These are phyloP conservation scores for Canariomyces notabilis DNA, from an alignment of 2,329 filamentous ascomycete species.

Conservation along the genomic window DNA sequence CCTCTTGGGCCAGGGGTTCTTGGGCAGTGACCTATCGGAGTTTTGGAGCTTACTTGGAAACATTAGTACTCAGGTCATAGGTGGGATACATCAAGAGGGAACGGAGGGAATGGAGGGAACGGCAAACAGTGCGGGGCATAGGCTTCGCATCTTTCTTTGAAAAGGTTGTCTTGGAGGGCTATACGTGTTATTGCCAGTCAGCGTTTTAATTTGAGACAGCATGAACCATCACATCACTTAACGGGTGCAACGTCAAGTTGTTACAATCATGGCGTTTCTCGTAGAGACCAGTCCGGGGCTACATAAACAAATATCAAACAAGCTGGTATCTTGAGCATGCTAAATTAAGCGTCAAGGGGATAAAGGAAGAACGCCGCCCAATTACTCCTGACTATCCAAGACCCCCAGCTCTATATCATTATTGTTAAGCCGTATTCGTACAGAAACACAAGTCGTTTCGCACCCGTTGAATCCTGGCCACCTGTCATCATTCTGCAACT, in stretches of 20 bases:
- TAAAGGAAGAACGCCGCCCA: neutral
- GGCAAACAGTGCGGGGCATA: neutral
- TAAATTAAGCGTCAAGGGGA: neutral
- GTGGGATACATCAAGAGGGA: too few species aligned
- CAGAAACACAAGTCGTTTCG: too few species aligned
- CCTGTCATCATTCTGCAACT: too few species aligned
- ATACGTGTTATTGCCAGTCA: neutral
- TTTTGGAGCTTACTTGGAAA: neutral
- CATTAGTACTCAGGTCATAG: neutral
- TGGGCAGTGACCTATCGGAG: neutral
- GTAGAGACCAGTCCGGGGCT: neutral
- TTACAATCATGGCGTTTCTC: neutral
- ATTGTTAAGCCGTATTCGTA: too few species aligned
- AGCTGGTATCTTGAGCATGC: neutral
- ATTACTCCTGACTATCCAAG: neutral
- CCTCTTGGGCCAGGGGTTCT: neutral
- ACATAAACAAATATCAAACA: neutral
- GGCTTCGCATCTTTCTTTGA: neutral
- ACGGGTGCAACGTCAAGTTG: neutral
- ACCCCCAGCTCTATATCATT: constrained; percentile 6
- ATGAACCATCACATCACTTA: too few species aligned
- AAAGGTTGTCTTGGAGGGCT: neutral
- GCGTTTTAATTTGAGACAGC: neutral
- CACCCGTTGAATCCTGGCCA: too few species aligned
- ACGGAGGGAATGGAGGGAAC: too few species aligned